These are phyloP conservation scores for Yamadazyma sp. DNA, from an alignment of 805 yeast genomes.

Conservation along the genomic window DNA sequence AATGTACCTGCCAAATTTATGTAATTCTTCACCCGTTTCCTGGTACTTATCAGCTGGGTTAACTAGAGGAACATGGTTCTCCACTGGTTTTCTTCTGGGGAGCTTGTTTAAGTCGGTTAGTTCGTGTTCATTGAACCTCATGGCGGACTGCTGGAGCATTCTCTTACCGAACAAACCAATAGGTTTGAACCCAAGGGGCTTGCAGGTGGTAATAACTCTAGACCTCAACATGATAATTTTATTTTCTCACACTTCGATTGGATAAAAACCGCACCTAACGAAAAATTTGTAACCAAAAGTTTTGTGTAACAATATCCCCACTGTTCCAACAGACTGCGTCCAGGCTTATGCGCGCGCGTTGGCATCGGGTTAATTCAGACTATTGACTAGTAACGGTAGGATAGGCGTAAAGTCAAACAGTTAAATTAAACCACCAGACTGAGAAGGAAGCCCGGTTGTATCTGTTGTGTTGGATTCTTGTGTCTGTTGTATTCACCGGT, in stretches of 20 bases:
- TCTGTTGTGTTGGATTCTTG: no score
- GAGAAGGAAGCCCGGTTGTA: no score
- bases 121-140: conserved; percentile 20
- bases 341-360: no score
- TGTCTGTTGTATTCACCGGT: no score
- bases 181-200: neutral
- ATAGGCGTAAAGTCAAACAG: no score
- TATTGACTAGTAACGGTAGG: no score
- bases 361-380: no score
- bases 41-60: conserved; percentile 78
- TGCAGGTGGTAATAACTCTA: neutral
- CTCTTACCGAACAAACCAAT: conserved; percentile 6
- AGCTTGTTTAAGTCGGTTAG: conserved; percentile 35
- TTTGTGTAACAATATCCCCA: conserved; percentile 2
- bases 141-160: conserved; percentile 4
- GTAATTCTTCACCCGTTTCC: conserved; percentile 68
- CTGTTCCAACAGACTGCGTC: conserved; percentile 6
- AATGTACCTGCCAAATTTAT: conserved; percentile 76
- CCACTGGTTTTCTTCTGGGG: conserved; percentile 38
- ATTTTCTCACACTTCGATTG: conserved; percentile 13
- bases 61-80: conserved; percentile 49
- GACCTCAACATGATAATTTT: conserved; percentile 11
- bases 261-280: conserved; percentile 4
- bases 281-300: neutral
- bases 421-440: no score